phyloP scores from a whole-genome alignment of 768 basidiomycete genomes.

The Podaxis mareebaensis region DNA sequence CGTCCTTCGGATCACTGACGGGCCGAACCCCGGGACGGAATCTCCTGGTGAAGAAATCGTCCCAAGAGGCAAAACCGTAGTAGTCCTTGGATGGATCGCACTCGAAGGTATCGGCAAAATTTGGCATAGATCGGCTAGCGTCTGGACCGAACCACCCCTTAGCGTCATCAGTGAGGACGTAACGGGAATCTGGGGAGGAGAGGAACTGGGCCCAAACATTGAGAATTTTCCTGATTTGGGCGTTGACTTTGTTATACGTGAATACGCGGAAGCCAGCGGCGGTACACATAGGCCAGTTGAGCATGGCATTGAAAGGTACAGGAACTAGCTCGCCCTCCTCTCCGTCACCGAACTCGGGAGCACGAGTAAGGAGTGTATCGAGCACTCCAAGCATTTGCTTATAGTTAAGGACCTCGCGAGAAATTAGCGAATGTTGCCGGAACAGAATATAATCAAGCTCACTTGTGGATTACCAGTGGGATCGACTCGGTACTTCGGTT shows the following conservation, averaged over 20 bases:
- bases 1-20: slow-evolving; percentile 26
- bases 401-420: neutral
- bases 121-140: slow-evolving; percentile 27
- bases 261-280: slow-evolving; percentile 20
- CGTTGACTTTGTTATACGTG: slow-evolving; percentile 20
- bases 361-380: neutral
- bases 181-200: slow-evolving; percentile 37
- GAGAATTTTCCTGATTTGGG: slow-evolving; percentile 33
- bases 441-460: neutral
- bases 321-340: neutral
- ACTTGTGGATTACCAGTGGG: slow-evolving; percentile 20
- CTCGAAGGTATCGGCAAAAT: slow-evolving; percentile 38
- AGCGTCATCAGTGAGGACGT: slow-evolving; percentile 33
- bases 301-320: slow-evolving; percentile 18
- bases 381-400: slow-evolving; percentile 4
- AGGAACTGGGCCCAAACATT: slow-evolving; percentile 50
- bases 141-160: slow-evolving; percentile 44
- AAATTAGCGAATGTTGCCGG: neutral
- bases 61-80: slow-evolving; percentile 50
- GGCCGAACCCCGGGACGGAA: slow-evolving; percentile 45
- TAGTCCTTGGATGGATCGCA: slow-evolving; percentile 40
- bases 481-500: slow-evolving; percentile 14
- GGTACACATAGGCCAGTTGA: slow-evolving; percentile 21
- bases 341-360: slow-evolving; percentile 13
- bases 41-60: slow-evolving; percentile 54